Evolutionary conservation across 2,329 filamentous ascomycete genomes (phyloP).

Genomic region (Elsinoe arachidis): DNA sequence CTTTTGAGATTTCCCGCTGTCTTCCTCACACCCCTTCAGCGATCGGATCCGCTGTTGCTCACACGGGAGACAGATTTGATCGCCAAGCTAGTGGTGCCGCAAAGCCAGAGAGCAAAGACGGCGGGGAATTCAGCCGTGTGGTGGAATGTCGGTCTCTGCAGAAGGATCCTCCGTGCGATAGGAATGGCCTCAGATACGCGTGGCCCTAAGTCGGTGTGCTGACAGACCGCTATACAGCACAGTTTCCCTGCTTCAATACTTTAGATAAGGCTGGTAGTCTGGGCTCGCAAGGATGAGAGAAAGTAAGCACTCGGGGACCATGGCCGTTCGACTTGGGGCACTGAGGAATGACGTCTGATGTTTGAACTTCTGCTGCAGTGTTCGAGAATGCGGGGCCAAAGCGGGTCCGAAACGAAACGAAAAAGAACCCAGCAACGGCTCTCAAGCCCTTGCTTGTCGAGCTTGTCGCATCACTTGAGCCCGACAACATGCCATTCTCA

Average conservation of each 20-base stretch:
- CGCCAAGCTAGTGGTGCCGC: slow-evolving; percentile 8
- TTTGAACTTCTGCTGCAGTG: not conserved
- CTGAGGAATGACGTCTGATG: not conserved
- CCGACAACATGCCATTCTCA: no score
- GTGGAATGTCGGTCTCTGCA: not conserved
- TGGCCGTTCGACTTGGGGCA: not conserved
- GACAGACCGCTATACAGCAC: not conserved
- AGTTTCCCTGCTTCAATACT: not conserved
- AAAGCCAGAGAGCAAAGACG: not conserved
- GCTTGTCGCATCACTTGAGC: not conserved
- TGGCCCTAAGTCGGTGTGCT: not conserved
- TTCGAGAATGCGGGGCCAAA: not conserved
- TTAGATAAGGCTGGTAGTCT: not conserved
- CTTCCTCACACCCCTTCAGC: slow-evolving; percentile 1
- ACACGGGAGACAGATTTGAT: slow-evolving; percentile 1
- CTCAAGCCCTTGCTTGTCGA: not conserved
- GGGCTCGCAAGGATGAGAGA: not conserved
- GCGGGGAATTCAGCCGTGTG: not conserved
- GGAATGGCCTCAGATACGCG: not conserved
- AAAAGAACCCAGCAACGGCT: not conserved
- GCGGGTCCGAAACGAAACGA: slow-evolving; percentile 3
- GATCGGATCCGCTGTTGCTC: slow-evolving; percentile 1
- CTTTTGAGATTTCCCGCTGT: not conserved
- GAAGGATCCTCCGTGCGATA: not conserved
- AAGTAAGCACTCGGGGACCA: slow-evolving; percentile 9